A percentile compares a stretch with the other conserved stretches of the same genome.
These are phyloP conservation scores for Cercospora beticola DNA, from an alignment of 2,329 filamentous ascomycete genomes.

Conservation along the genomic window DNA sequence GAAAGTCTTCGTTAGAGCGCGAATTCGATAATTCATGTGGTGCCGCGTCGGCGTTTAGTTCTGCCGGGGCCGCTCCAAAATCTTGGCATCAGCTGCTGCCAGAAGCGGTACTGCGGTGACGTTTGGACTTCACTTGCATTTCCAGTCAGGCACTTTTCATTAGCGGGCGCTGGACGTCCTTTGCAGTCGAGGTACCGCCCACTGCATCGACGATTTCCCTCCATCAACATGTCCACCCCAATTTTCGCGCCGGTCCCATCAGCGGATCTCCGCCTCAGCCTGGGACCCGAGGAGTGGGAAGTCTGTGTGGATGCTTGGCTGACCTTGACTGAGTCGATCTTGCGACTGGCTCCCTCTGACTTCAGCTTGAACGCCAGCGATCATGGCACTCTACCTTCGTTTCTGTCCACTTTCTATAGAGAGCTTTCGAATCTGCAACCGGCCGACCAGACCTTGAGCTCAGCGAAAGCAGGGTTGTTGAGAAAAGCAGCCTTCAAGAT, in stretches of 20 bases:
- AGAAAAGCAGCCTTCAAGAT: conserved; percentile 66
- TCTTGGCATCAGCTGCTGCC: conserved; percentile 1
- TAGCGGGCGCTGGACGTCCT: conserved; percentile 1
- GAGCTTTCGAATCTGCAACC: conserved; percentile 46
- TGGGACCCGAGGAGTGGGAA: conserved; percentile 72
- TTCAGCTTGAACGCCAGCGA: conserved; percentile 53
- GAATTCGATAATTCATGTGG: conserved; percentile 14
- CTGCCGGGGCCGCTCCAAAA: neutral
- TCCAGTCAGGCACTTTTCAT: neutral
- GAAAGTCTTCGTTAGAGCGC: conserved; percentile 21
- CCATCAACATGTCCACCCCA: conserved; percentile 56
- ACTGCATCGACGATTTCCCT: neutral
- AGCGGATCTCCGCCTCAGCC: conserved; percentile 62
- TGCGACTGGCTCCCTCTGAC: conserved; percentile 57
- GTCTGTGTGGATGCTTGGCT: conserved; percentile 75
- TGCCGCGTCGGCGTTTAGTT: neutral
- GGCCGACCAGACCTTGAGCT: conserved; percentile 24
- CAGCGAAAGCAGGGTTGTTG: conserved; percentile 51
- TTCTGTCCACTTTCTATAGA: conserved; percentile 66
- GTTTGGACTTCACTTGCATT: neutral
- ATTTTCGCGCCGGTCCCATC: conserved; percentile 77
- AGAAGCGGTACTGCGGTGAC: conserved; percentile 12
- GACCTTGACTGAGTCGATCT: conserved; percentile 63
- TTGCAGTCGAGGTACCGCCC: neutral
- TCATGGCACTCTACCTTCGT: conserved; percentile 60